Percentiles rank a stretch among this genome's conserved stretches.
Evolutionary conservation across 495 filamentous ascomycete species (phyloP).

Genomic region (Talaromyces stipitatus): DNA sequence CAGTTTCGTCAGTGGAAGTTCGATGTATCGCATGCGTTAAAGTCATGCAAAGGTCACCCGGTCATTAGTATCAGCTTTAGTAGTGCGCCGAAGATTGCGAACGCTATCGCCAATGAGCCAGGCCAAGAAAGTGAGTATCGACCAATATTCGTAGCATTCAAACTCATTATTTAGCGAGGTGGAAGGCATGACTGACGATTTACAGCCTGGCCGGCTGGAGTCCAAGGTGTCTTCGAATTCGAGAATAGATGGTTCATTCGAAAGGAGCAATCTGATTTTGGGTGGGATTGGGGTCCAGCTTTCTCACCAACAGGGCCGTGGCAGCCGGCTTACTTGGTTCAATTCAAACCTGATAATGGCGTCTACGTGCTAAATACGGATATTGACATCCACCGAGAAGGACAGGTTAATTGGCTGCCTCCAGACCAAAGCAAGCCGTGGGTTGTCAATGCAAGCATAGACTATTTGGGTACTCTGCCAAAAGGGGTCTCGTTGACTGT

Average conservation of each 20-base stretch:
- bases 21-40: conserved; percentile 47
- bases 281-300: conserved; percentile 66
- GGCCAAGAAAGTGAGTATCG: conserved; percentile 37
- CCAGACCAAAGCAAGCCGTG: conserved; percentile 56
- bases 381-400: conserved; percentile 53
- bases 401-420: conserved; percentile 51
- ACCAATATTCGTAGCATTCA: background rate
- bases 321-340: conserved; percentile 53
- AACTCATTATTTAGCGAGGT: too few species aligned
- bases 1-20: conserved; percentile 70
- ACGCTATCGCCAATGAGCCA: conserved; percentile 46
- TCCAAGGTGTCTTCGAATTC: conserved; percentile 40
- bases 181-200: background rate
- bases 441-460: conserved; percentile 64
- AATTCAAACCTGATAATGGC: conserved; percentile 34
- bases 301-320: conserved; percentile 61
- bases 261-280: conserved; percentile 65
- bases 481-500: conserved; percentile 39
- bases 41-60: conserved; percentile 33
- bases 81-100: conserved; percentile 45
- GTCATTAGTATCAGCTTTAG: conserved; percentile 47
- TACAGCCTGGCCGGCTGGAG: conserved; percentile 36
- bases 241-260: conserved; percentile 54
- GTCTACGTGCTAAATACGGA: conserved; percentile 51
- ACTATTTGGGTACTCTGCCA: conserved; percentile 50